These are phyloP conservation scores for Auricularia auricula-judae DNA, from an alignment of 768 basidiomycete species.

Conservation along the genomic window DNA sequence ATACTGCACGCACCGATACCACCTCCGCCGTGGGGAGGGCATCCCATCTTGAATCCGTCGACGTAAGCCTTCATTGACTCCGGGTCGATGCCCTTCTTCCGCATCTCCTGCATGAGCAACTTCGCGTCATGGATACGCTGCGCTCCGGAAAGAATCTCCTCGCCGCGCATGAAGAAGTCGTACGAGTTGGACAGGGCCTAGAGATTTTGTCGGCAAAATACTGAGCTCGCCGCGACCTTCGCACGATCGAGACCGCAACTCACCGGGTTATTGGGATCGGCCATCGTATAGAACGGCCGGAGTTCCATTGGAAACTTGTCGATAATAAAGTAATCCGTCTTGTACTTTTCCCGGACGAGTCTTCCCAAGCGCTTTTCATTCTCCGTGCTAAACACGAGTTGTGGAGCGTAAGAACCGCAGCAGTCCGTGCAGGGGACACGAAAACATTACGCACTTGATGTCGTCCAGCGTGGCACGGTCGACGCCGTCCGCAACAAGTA, in stretches of 20 bases:
- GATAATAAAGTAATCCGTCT: conserved; percentile 97
- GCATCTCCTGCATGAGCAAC: conserved; percentile 78
- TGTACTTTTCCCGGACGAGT: conserved; percentile 84
- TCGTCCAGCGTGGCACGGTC: conserved; percentile 72
- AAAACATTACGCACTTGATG: conserved; percentile 52
- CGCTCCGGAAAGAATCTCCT: conserved; percentile 96
- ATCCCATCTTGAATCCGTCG: conserved; percentile 90
- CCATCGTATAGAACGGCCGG: conserved; percentile 99
- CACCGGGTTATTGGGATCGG: conserved; percentile 84
- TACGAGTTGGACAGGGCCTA: conserved; percentile 94
- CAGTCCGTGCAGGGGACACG: neutral
- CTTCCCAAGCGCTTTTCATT: conserved; percentile 91
- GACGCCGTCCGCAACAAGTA: conserved; percentile 80
- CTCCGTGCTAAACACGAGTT: conserved; percentile 52
- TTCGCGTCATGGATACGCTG: conserved; percentile 92
- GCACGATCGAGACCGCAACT: neutral
- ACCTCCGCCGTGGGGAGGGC: conserved; percentile 92
- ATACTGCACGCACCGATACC: conserved; percentile 53
- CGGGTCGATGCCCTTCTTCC: conserved; percentile 77
- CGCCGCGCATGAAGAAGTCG: conserved; percentile 99
- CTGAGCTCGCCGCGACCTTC: neutral
- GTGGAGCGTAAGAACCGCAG: conserved; percentile 4
- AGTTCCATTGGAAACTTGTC: conserved; percentile 97
- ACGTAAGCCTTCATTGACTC: conserved; percentile 85
- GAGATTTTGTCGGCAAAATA: neutral